A percentile compares a stretch with the other conserved stretches of the same genome.
These are phyloP conservation scores for Apiospora rasikravindrae DNA, from an alignment of 2,329 filamentous ascomycete species.

Conservation along the genomic window DNA sequence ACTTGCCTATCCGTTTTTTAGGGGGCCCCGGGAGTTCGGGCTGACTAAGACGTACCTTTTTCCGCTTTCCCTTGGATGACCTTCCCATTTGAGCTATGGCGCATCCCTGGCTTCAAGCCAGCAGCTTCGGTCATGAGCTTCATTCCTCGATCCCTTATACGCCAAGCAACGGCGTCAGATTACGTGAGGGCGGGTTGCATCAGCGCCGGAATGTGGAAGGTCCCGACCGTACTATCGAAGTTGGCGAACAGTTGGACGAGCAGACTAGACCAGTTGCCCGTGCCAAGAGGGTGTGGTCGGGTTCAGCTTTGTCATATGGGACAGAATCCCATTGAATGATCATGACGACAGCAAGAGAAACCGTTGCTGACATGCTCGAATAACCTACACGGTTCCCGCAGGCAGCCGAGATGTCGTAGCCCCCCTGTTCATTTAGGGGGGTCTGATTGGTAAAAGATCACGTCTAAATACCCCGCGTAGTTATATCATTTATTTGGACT, in stretches of 20 bases:
- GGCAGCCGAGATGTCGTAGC: background rate
- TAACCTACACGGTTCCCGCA: background rate
- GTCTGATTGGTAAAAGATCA: background rate
- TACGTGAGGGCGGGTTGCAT: background rate
- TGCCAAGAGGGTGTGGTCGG: background rate
- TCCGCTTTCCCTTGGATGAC: background rate
- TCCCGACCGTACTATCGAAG: background rate
- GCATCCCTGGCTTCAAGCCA: background rate
- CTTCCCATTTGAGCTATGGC: background rate
- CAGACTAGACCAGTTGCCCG: background rate
- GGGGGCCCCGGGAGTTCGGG: background rate
- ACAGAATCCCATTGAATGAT: background rate
- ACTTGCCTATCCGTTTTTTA: background rate
- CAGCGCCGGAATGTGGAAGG: background rate
- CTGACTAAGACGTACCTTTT: background rate
- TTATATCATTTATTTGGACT: background rate
- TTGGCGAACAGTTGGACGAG: no score
- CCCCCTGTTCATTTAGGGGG: background rate
- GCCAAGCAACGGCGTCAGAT: background rate
- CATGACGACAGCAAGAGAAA: background rate
- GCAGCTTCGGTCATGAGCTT: background rate
- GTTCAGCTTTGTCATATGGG: background rate
- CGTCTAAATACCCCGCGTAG: background rate
- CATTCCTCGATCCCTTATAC: background rate
- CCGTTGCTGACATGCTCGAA: background rate